Conservation (phyloP, 495 filamentous ascomycete species). For the Darksidea phi region DNA sequence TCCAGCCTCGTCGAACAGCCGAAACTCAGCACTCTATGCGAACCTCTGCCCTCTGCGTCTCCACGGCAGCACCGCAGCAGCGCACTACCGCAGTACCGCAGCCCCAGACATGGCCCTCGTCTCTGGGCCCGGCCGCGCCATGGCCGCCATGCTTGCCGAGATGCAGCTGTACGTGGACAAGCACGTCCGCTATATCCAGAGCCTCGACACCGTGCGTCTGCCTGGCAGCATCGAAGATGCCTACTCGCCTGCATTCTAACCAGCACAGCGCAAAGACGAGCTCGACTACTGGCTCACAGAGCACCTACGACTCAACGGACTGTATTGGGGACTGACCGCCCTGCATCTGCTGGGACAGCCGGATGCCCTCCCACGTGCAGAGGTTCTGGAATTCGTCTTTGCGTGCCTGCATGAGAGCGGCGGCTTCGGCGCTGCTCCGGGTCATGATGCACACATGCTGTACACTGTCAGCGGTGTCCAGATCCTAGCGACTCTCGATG, state of each 20-base stretch:
- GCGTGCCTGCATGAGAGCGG: constrained; percentile 85
- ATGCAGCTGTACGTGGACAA: constrained; percentile 66
- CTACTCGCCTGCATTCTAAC: constrained; percentile 26
- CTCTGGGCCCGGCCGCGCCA: constrained; percentile 60
- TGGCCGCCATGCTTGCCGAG: constrained; percentile 52
- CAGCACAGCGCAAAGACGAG: constrained; percentile 73
- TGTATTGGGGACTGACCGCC: constrained; percentile 94
- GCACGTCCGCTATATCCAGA: constrained; percentile 92
- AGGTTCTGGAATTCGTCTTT: constrained; percentile 85
- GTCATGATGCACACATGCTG: constrained; percentile 92
- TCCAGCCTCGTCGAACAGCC: constrained; percentile 6
- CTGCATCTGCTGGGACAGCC: constrained; percentile 81
- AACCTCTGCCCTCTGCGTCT: neutral
- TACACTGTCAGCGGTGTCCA: constrained; percentile 93
- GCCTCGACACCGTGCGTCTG: constrained; percentile 72
- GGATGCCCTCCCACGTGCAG: constrained; percentile 73
- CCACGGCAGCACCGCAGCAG: no score
- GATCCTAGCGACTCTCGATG: constrained; percentile 80
- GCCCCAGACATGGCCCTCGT: constrained; percentile 56
- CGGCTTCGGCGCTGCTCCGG: constrained; percentile 89
- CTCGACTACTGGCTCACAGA: constrained; percentile 97
- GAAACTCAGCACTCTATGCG: neutral
- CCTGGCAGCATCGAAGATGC: constrained; percentile 10
- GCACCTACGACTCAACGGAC: constrained; percentile 87
- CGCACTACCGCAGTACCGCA: no score